Evolutionary conservation across 2,329 filamentous ascomycete genomes (phyloP), one percentile per base, ranked within the genome.

Genomic region (Blastomyces gilchristii): DNA sequence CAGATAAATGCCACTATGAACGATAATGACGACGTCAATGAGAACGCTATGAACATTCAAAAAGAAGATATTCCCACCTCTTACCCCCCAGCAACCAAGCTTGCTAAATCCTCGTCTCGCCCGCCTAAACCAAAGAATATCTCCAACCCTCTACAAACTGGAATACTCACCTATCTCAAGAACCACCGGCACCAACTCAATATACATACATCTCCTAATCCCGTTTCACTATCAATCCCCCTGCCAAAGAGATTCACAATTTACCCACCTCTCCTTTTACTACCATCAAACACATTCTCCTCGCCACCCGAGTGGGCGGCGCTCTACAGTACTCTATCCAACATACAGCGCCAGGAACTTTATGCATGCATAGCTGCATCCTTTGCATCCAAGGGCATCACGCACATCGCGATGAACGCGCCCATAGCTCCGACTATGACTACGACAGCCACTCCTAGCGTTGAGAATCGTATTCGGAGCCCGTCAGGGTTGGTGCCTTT

Each of bases 401-500:
- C 83, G 0, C 83, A 86, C 69, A 75, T 87, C 59, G 85, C 84
- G 0, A 72, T 83, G 62, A 86, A 85, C 68, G 80, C 81, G 2
- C 82, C 83, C 0, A 87, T 87, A 31, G 78, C 79, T 0, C 66
- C 68, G 56, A 71, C 65, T 8, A 68, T 69, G 60, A 52, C 65
- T 0, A 63, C 70, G 25, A 70, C 72, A 2, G 14, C 9, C 12
- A 3, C 25, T 59, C 62, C 70, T n/a, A 71, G 72, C 3, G 68
- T 70, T 22, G 83, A 87, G 67, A 96, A 96, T 71, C 77, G 88
- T 16, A 80, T 95, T 63, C 85, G 92, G 54, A 86, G 85, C 58
- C 93, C 93, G 0, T 83, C 80, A 52, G 83, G 87, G 22, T 79
- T 97, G 39, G 80, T 82, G 2, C 86, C 87, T 25, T 77, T 97